These are phyloP conservation scores for Eucalyptus victrix DNA, from an alignment of 345 rosid species.

Conservation along the genomic window DNA sequence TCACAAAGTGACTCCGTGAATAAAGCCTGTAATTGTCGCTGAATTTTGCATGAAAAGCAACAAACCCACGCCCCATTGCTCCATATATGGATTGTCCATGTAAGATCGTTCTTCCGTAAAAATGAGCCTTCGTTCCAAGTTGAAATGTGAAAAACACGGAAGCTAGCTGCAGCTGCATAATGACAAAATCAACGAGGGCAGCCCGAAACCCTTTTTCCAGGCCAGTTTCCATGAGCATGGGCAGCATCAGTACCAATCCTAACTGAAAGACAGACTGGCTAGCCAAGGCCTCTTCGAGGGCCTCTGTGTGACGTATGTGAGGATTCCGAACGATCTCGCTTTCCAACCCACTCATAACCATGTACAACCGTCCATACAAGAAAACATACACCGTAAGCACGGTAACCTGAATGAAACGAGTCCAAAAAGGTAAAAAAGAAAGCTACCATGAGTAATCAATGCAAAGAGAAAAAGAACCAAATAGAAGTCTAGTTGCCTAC, in stretches of 20 bases:
- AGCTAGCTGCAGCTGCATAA: slow-evolving; percentile 97
- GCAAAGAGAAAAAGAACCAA: neutral
- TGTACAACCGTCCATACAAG: slow-evolving; percentile 86
- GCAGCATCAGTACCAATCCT: slow-evolving; percentile 75
- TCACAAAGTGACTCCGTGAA: slow-evolving; percentile 91
- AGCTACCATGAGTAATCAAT: neutral
- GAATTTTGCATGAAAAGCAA: slow-evolving; percentile 85
- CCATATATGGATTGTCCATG: slow-evolving; percentile 90
- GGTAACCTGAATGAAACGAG: slow-evolving; percentile 44
- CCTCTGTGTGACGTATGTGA: slow-evolving; percentile 48
- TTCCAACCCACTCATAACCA: slow-evolving; percentile 92
- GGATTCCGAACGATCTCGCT: slow-evolving; percentile 44
- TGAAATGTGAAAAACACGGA: slow-evolving; percentile 96
- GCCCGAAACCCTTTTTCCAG: slow-evolving; percentile 88
- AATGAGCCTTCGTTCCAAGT: slow-evolving; percentile 95
- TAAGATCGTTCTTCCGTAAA: slow-evolving; percentile 82
- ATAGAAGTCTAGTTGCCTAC: neutral
- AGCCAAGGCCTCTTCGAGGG: slow-evolving; percentile 83
- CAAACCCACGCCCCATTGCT: slow-evolving; percentile 92
- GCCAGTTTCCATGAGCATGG: slow-evolving; percentile 98
- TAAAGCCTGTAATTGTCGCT: slow-evolving; percentile 81
- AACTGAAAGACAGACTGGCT: slow-evolving; percentile 77
- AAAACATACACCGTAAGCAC: slow-evolving; percentile 77
- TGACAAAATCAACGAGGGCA: slow-evolving; percentile 82
- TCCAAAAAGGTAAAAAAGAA: neutral